A percentile compares a stretch with the other conserved stretches of the same genome.
These are phyloP conservation scores for Cyclotella cryptica DNA, from an alignment of 108 stramenopile species.

Conservation along the genomic window DNA sequence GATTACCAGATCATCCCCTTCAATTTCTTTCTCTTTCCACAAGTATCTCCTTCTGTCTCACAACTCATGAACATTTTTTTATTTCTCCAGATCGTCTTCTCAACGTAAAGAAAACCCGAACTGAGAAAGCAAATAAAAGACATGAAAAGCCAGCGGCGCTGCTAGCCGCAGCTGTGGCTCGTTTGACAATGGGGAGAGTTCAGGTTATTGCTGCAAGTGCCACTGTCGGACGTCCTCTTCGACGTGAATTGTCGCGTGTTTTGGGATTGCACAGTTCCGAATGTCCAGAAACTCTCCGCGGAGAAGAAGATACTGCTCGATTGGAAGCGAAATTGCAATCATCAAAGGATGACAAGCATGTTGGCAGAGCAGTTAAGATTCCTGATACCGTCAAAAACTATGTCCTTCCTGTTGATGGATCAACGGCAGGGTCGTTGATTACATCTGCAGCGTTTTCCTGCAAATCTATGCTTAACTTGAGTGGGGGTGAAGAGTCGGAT, in stretches of 20 bases:
- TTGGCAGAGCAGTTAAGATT: conserved; percentile 80
- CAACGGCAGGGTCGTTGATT: conserved; percentile 71
- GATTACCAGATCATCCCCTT: neutral
- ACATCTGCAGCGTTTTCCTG: conserved; percentile 73
- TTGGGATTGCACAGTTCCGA: conserved; percentile 83
- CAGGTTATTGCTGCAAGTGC: conserved; percentile 93
- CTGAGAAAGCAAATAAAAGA: conserved; percentile 41
- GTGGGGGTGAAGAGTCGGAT: conserved; percentile 6
- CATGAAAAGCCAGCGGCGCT: conserved; percentile 92
- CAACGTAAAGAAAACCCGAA: conserved; percentile 56
- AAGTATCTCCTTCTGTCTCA: neutral
- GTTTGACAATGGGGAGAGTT: conserved; percentile 67
- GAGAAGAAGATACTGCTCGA: conserved; percentile 41
- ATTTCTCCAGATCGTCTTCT: conserved; percentile 64
- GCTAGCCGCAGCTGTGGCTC: conserved; percentile 74
- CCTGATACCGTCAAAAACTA: conserved; percentile 81
- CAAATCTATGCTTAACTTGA: conserved; percentile 47
- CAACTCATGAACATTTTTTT: neutral
- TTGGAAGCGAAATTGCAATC: conserved; percentile 33
- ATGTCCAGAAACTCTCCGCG: conserved; percentile 78
- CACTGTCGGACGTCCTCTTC: conserved; percentile 92
- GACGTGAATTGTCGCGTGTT: conserved; percentile 87
- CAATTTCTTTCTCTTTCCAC: neutral
- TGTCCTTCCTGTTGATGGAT: conserved; percentile 65
- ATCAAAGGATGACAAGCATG: conserved; percentile 42